These are phyloP conservation scores for Phytophthora hybrid DNA, from an alignment of 352 stramenopile species.

Conservation along the genomic window DNA sequence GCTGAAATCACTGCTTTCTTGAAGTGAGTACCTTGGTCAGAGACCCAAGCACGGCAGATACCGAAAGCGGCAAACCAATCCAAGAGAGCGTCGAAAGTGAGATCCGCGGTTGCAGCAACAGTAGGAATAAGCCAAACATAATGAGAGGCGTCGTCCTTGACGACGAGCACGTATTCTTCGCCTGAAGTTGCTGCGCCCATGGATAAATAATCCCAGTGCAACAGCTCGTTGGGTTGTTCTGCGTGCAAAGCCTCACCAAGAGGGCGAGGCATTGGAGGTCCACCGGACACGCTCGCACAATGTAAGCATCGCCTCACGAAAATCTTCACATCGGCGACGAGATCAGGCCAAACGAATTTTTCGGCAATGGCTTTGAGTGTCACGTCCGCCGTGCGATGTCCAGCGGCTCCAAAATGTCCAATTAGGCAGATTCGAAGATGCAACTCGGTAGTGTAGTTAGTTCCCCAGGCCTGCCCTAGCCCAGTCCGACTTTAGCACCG, in stretches of 20 bases:
- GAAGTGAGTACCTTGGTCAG: background rate
- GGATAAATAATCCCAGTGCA: background rate
- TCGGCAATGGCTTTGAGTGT: constrained; percentile 12
- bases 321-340: background rate
- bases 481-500: no score
- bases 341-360: background rate
- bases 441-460: constrained; percentile 18
- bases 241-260: background rate
- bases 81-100: background rate
- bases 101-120: background rate
- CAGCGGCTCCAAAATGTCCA: no score
- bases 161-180: background rate
- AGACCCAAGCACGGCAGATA: background rate
- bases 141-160: background rate
- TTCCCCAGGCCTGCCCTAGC: no score
- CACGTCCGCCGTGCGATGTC: constrained; percentile 18
- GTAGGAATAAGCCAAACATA: background rate
- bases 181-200: background rate
- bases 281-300: background rate
- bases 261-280: background rate
- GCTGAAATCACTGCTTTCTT: background rate
- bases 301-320: background rate
- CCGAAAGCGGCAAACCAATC: background rate
- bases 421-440: constrained; percentile 35
- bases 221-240: background rate